Base-by-base conservation (phyloP, 306 rosid species). In the Cucurbita ficifolia region DNA sequence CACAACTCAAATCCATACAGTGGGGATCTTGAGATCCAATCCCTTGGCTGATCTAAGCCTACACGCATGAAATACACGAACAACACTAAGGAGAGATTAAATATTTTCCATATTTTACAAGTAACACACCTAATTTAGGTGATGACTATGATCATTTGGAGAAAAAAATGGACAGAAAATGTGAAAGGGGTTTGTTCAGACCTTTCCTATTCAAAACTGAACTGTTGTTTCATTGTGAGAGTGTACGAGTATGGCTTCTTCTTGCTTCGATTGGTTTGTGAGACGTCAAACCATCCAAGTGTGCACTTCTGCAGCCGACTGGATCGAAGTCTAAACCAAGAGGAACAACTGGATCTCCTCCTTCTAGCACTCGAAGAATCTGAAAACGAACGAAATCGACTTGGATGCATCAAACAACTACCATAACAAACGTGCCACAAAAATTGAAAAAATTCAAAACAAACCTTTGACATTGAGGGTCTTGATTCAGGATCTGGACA, bases 291-390 rank as follows among this genome's bases (percentile, higher is more conserved):
- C 91, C 97, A 21, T 82, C 78, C 85, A 91, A 80, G 79, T 81
- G 99, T 4, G 87, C 97, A 75, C 97, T 94, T 77, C 80, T 83
- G 76, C 89, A 86, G 12, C 97, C 97, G 24, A 77, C 82, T 10
- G 99, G 72, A 81, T 77, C 85, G 71, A 81, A 14, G 70, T 94
- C 96, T 75, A 87, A 82, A 33, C 88, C 89, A 52, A 86, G 9
- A 24, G 96, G 86, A 72, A 83, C 87, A 74, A 75, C 76, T 48
- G 82, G 76, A 79, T 86, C 92, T 8, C 88, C 97, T 77, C 97
- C 97, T 84, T 94, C 96, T 29, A 94, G 87, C 69, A 91, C 92
- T 78, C 95, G 82, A n/a, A 94, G 94, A 58, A 94, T 78, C 99
- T 94, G 72, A 62, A 76, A 42, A 48, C 54, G 33, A 42, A 48